phyloP scores from a whole-genome alignment of 2,329 filamentous ascomycete species.

The Phialophora expanda region DNA sequence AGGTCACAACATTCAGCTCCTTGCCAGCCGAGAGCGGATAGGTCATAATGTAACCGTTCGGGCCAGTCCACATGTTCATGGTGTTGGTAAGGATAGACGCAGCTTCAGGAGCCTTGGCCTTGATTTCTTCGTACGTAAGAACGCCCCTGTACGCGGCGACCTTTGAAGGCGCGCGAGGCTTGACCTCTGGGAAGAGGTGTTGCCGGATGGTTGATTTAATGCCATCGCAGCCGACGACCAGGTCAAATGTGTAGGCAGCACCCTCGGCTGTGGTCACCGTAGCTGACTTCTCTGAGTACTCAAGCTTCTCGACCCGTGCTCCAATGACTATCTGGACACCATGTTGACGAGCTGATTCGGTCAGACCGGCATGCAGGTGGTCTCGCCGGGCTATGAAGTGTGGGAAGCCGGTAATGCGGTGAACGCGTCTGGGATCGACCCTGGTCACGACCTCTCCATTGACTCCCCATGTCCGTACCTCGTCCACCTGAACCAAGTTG shows the following conservation, averaged over 20 bases:
- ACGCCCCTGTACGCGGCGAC: constrained; percentile 18
- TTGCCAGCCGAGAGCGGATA: constrained; percentile 50
- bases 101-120: constrained; percentile 46
- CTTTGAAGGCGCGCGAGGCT: constrained; percentile 17
- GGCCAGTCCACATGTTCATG: constrained; percentile 50
- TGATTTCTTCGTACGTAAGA: constrained; percentile 40
- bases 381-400: constrained; percentile 26
- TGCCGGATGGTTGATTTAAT: constrained; percentile 48
- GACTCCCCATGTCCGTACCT: constrained; percentile 45
- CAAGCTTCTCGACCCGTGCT: constrained; percentile 16
- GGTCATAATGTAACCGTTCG: constrained; percentile 51
- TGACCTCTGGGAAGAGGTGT: constrained; percentile 45
- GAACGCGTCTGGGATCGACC: constrained; percentile 19
- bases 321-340: constrained; percentile 24
- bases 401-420: constrained; percentile 19
- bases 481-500: constrained; percentile 48
- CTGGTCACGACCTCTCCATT: constrained; percentile 28
- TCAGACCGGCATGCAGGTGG: constrained; percentile 25
- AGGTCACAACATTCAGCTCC: constrained; percentile 17
- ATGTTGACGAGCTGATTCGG: constrained; percentile 22
- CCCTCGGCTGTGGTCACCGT: constrained; percentile 33
- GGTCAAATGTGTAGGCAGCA: constrained; percentile 42
- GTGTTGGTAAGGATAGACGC: constrained; percentile 51
- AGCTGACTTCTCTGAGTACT: constrained; percentile 6
- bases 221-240: constrained; percentile 51